Conservation (phyloP, 352 stramenopile species). For the Phytophthora pistaciae region DNA sequence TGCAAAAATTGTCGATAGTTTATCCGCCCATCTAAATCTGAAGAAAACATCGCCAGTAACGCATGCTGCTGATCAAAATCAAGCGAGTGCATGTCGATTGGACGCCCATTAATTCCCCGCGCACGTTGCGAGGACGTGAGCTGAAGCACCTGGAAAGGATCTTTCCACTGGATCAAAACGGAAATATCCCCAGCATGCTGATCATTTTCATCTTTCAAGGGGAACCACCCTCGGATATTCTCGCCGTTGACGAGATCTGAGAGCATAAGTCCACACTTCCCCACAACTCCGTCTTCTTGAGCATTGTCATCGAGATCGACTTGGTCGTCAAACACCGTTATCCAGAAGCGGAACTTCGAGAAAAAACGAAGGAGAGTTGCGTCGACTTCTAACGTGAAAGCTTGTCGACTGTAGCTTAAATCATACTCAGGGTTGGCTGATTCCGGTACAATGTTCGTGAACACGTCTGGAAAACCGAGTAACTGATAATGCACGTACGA, state of each 20-base stretch:
- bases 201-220: conserved; percentile 66
- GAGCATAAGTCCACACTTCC: conserved; percentile 75
- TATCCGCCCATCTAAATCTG: conserved; percentile 65
- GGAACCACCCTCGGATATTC: conserved; percentile 74
- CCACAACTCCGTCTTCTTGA: conserved; percentile 72
- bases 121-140: conserved; percentile 46
- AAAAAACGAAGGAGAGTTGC: conserved; percentile 85
- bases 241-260: conserved; percentile 78
- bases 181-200: conserved; percentile 72
- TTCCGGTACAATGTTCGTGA: conserved; percentile 86
- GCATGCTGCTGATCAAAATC: conserved; percentile 80
- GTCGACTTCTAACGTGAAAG: conserved; percentile 78
- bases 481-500: conserved; percentile 93
- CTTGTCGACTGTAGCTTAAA: conserved; percentile 64
- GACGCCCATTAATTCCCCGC: conserved; percentile 33
- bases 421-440: conserved; percentile 81
- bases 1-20: conserved; percentile 80
- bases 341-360: conserved; percentile 76
- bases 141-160: conserved; percentile 77
- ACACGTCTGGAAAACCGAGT: conserved; percentile 88
- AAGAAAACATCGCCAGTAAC: conserved; percentile 66
- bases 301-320: conserved; percentile 40
- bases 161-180: conserved; percentile 80
- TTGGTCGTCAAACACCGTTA: conserved; percentile 91
- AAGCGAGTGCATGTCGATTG: conserved; percentile 60